Base-by-base conservation (phyloP, 2,329 filamentous ascomycete genomes). In the Calonectria hawksworthii region DNA sequence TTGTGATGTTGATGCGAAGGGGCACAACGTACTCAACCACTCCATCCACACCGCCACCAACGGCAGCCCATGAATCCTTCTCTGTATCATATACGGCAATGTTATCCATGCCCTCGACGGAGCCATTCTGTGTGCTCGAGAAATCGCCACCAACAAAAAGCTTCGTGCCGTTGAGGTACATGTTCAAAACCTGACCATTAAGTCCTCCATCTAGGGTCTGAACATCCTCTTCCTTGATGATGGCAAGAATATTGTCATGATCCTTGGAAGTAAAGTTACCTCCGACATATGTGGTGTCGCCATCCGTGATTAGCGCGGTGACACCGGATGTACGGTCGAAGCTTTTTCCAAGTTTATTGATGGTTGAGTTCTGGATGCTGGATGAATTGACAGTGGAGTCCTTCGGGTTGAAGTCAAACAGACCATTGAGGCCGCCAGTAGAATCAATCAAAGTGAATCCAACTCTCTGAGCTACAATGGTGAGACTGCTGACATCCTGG, bases 71-170 rank as follows among this genome's bases (percentile, higher is more conserved):
- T 34, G 89, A 84, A 76, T 95, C 92, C 74, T 90, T 90, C 21
- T 89, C 85, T 5, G 90, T 91, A 75, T 96, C 92, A 83, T 95
- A 99, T 11, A 93, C 88, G 8, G 95, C 97, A 52, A 98, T 89
- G 77, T 96, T 93, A 76, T 91, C 92, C 36, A 99, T 87, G 9
- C 92, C 93, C n/a, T 89, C 83, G 16, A 88, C 90, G 3, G 89
- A 89, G 59, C 90, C 90, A 70, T 91, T 89, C 30, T 88, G 88
- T 0, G 95, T 96, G 81, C 94, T 92, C 68, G 93, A 94, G 85
- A 99, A 99, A 69, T 92, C 92, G 64, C 97, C 97, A 23, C 95
- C 97, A 56, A 97, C 93, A 80, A 94, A 99, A 16, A 98, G 87
- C 41, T 86, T 88, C 23, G 91, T 90, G 68, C 89, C 92, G 72